A percentile compares a stretch with the other conserved stretches of the same genome.
phyloP scores from a whole-genome alignment of 495 filamentous ascomycete genomes.

The Annulohypoxylon bovei region DNA sequence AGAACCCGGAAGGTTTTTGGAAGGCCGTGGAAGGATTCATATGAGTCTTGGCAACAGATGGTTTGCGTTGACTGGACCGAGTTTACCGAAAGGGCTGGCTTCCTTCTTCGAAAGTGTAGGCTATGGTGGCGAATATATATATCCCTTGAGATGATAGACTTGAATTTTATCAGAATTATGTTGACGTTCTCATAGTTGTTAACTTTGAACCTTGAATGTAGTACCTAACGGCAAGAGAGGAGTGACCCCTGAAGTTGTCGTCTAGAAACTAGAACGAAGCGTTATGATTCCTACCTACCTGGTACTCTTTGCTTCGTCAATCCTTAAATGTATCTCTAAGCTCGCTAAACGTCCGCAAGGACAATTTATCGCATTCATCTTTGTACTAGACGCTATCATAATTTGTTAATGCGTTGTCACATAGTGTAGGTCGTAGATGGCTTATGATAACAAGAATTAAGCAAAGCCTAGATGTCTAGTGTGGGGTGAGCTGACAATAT shows the following conservation, averaged over 20 bases:
- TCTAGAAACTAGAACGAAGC: neutral
- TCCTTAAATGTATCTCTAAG: neutral
- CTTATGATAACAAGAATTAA: neutral
- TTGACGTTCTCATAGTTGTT: neutral
- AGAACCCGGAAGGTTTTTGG: conserved; percentile 74
- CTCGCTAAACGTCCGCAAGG: neutral
- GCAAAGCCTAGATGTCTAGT: no score
- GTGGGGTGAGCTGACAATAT: neutral
- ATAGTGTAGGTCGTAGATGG: neutral
- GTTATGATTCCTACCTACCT: no score
- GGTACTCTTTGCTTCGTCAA: neutral
- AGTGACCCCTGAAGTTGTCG: neutral
- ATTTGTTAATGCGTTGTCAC: no score
- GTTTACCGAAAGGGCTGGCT: neutral
- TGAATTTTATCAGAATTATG: neutral
- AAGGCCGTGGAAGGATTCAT: conserved; percentile 67
- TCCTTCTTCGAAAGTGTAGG: neutral
- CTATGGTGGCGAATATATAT: neutral
- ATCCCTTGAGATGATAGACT: neutral
- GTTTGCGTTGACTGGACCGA: neutral
- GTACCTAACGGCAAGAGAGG: no score
- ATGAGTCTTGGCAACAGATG: conserved; percentile 24
- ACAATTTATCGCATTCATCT: neutral
- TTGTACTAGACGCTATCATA: no score
- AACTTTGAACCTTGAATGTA: no score